phyloP scores from a whole-genome alignment of 176 grass and related monocot genomes.

The Bonia amplexicaulis region DNA sequence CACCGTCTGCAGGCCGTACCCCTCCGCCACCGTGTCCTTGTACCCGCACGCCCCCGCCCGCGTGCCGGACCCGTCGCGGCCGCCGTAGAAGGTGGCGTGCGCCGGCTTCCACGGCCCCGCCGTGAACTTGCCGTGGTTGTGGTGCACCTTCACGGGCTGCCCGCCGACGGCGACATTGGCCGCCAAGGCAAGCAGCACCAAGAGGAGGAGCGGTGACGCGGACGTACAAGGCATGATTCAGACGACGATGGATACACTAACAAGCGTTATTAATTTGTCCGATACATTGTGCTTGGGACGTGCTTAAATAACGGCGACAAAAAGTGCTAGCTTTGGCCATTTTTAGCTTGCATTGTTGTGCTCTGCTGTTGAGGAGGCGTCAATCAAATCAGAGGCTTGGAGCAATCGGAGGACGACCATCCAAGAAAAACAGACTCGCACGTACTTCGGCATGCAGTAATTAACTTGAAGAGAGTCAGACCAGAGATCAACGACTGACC shows the following conservation, averaged over 20 bases:
- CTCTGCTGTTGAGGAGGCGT: not conserved
- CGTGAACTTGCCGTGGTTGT: conserved; percentile 56
- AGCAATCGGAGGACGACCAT: conserved; percentile 17
- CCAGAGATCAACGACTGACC: not conserved
- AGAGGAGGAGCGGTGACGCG: not conserved
- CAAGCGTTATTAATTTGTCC: not conserved
- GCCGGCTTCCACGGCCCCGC: conserved; percentile 41
- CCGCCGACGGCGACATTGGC: not conserved
- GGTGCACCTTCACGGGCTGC: conserved; percentile 13
- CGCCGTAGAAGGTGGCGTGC: conserved; percentile 77
- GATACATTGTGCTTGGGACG: not conserved
- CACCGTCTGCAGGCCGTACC: conserved; percentile 74
- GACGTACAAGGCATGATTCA: conserved; percentile 1
- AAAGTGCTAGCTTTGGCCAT: not conserved
- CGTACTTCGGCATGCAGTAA: not conserved
- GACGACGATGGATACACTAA: not conserved
- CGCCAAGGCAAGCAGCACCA: not conserved
- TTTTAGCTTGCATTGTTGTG: conserved; percentile 12
- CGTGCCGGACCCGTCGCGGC: conserved; percentile 49
- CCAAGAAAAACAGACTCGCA: not conserved
- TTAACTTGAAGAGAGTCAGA: not conserved
- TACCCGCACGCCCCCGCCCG: conserved; percentile 67
- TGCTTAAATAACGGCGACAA: not conserved
- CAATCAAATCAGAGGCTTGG: conserved; percentile 21
- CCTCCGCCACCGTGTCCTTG: conserved; percentile 56